A percentile compares a stretch with the other conserved stretches of the same genome.
phyloP scores from a whole-genome alignment of 192 early-diverging fungal genomes.

The Backusella mclennaniae region DNA sequence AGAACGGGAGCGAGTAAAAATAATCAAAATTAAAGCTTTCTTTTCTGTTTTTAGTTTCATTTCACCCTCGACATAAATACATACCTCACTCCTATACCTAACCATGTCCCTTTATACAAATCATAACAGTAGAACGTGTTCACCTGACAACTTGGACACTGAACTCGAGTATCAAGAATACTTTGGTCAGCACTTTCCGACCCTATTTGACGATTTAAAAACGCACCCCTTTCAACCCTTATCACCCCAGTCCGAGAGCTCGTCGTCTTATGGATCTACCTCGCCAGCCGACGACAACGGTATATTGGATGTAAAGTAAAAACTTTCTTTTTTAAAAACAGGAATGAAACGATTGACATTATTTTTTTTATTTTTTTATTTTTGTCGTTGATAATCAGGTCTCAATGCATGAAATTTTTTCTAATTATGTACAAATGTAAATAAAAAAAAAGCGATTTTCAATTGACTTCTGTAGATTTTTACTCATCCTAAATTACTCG shows the following conservation, averaged over 20 bases:
- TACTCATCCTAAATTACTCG: background rate
- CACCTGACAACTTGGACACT: background rate
- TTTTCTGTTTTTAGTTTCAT: slow-evolving; percentile 1
- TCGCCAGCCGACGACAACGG: background rate
- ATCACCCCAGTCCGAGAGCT: background rate
- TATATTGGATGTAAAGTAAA: background rate
- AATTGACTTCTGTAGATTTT: background rate
- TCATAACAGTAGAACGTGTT: background rate
- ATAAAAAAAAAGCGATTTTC: background rate
- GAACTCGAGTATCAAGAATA: background rate
- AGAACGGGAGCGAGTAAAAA: background rate
- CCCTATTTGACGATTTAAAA: background rate
- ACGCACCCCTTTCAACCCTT: background rate
- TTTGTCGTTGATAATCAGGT: background rate
- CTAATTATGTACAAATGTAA: slow-evolving; percentile 10
- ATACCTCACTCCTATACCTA: background rate
- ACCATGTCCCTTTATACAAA: background rate
- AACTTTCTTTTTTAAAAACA: background rate
- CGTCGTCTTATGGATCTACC: background rate
- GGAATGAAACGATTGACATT: background rate
- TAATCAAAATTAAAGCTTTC: background rate
- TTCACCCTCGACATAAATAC: background rate
- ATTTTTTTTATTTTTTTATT: background rate
- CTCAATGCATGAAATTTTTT: background rate
- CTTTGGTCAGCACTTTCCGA: background rate